Conservation (phyloP, 768 basidiomycete species). For the Terana coerulea region DNA sequence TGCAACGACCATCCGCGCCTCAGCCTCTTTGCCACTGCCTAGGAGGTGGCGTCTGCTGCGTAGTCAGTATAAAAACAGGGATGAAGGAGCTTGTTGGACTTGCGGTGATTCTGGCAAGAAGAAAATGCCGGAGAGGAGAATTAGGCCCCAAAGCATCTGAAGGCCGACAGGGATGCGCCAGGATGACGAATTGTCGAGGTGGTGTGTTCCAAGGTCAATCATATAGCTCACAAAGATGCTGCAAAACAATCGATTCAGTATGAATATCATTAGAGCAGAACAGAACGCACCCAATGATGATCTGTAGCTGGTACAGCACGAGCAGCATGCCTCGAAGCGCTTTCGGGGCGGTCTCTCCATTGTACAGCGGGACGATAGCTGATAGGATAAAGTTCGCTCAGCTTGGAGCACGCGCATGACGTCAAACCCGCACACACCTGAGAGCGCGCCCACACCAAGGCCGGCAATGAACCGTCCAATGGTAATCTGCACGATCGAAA, state of each 20-base stretch:
- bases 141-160: slow-evolving; percentile 66
- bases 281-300: slow-evolving; percentile 57
- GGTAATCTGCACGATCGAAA: slow-evolving; percentile 61
- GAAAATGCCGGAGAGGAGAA: slow-evolving; percentile 65
- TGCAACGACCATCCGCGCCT: slow-evolving; percentile 63
- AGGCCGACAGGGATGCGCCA: slow-evolving; percentile 77
- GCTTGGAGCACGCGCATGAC: not conserved
- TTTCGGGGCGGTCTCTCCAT: slow-evolving; percentile 77
- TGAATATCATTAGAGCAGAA: not conserved
- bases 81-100: slow-evolving; percentile 21
- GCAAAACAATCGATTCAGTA: not conserved
- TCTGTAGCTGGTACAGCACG: slow-evolving; percentile 75
- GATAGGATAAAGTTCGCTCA: not conserved
- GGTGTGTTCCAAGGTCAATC: slow-evolving; percentile 64
- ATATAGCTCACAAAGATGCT: slow-evolving; percentile 75
- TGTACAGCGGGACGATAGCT: slow-evolving; percentile 47
- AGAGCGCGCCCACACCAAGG: slow-evolving; percentile 73
- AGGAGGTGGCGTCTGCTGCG: slow-evolving; percentile 62
- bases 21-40: slow-evolving; percentile 45
- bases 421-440: slow-evolving; percentile 35
- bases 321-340: slow-evolving; percentile 67
- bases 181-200: slow-evolving; percentile 51
- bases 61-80: not conserved
- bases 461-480: slow-evolving; percentile 75
- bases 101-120: slow-evolving; percentile 79